A percentile compares a stretch with the other conserved stretches of the same genome.
Conservation (phyloP, 129 eudicot species). For the Flaveria sonorensis region DNA sequence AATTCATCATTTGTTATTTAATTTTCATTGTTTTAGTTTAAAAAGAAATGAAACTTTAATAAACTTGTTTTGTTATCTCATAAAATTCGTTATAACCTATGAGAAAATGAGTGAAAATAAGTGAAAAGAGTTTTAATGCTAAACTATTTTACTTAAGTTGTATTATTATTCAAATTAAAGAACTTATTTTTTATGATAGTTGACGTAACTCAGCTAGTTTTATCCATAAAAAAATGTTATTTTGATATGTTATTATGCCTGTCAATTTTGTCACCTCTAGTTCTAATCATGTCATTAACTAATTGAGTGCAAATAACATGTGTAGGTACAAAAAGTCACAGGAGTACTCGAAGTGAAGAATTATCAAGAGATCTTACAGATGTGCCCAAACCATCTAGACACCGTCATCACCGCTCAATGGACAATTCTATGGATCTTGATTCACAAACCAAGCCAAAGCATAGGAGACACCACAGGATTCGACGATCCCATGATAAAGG, state of each 20-base stretch:
- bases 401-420: conserved; percentile 36
- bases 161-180: not conserved
- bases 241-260: not conserved
- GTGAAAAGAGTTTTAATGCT: too few relatives aligned
- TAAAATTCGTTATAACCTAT: too few relatives aligned
- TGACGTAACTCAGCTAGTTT: not conserved
- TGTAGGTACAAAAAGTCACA: conserved; percentile 29
- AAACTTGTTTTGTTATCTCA: too few relatives aligned
- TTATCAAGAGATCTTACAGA: conserved; percentile 30
- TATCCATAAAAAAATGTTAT: not conserved
- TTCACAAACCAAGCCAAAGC: conserved; percentile 26
- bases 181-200: not conserved
- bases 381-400: conserved; percentile 24
- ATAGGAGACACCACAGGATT: conserved; percentile 25
- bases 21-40: too few relatives aligned
- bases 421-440: conserved; percentile 30
- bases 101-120: too few relatives aligned
- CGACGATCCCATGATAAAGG: conserved; percentile 29
- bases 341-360: conserved; percentile 45
- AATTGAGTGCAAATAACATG: not conserved
- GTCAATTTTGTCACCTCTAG: not conserved
- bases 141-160: too few relatives aligned
- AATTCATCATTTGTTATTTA: too few relatives aligned
- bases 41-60: not conserved
- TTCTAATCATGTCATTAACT: not conserved